Conservation (phyloP, 2,329 filamentous ascomycete genomes). For the Colletotrichum camelliae region DNA sequence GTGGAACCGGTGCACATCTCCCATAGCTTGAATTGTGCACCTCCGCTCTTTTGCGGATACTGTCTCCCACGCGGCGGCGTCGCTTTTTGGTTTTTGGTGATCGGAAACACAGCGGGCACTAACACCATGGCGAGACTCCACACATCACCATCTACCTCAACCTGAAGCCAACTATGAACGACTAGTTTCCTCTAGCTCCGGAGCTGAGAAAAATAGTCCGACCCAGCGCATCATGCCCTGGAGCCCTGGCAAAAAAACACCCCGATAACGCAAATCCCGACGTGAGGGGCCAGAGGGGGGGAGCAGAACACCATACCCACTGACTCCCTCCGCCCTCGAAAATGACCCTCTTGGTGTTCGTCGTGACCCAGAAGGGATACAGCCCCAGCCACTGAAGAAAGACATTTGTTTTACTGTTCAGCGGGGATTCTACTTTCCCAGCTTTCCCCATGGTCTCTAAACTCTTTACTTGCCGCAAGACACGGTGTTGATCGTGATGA, state of each 20-base stretch:
- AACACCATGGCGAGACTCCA: not conserved
- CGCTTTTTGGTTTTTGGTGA: not conserved
- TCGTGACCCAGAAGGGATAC: not conserved
- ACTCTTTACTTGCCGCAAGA: not conserved
- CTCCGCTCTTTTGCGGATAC: not conserved
- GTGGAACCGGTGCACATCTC: not conserved
- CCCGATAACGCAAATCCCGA: not conserved
- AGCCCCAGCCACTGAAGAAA: not conserved
- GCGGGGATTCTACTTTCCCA: not conserved
- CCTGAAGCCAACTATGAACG: not conserved
- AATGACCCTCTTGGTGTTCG: not conserved
- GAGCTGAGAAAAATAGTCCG: not conserved
- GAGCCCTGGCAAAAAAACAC: not conserved
- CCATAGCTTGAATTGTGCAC: not conserved
- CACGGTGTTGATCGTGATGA: not conserved
- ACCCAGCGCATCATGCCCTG: not conserved
- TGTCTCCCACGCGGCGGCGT: not conserved
- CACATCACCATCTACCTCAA: not conserved
- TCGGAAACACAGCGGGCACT: not conserved
- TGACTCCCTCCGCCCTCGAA: not conserved
- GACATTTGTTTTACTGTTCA: not conserved
- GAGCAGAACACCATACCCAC: not conserved
- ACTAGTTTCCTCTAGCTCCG: not conserved
- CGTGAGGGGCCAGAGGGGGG: not conserved
- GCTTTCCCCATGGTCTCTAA: not conserved